Conservation (phyloP, 1,284 basidiomycete genomes). For the Melampsora medusae region DNA sequence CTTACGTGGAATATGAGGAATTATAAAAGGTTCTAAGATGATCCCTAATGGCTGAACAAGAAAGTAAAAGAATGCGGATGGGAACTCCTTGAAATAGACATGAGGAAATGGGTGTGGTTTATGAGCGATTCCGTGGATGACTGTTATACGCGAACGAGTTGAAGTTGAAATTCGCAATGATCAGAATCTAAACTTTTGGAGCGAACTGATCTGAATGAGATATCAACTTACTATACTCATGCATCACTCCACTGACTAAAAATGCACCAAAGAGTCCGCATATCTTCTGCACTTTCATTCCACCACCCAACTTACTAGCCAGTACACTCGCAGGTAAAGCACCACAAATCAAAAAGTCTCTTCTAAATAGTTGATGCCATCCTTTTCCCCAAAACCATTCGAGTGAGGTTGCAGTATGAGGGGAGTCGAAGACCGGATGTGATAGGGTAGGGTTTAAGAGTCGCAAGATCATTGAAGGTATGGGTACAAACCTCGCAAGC, state of each 20-base stretch:
- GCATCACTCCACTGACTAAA: slow-evolving; percentile 36
- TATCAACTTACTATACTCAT: slow-evolving; percentile 10
- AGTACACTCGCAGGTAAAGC: slow-evolving; percentile 24
- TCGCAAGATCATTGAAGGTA: slow-evolving; percentile 14
- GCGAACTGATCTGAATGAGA: not conserved
- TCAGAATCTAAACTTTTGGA: not conserved
- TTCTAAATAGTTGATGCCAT: slow-evolving; percentile 57
- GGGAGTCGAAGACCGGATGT: slow-evolving; percentile 56
- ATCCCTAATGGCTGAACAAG: slow-evolving; percentile 40
- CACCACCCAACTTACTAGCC: slow-evolving; percentile 17
- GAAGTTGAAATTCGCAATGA: not conserved
- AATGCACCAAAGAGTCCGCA: slow-evolving; percentile 33
- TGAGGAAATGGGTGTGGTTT: slow-evolving; percentile 14
- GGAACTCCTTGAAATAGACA: slow-evolving; percentile 13
- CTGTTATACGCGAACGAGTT: not conserved
- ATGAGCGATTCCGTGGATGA: slow-evolving; percentile 15
- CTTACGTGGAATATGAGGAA: slow-evolving; percentile 16
- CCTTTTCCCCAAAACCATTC: slow-evolving; percentile 60
- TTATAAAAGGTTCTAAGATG: slow-evolving; percentile 36
- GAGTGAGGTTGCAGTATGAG: slow-evolving; percentile 61
- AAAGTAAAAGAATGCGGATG: slow-evolving; percentile 31
- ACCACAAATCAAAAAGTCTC: slow-evolving; percentile 23
- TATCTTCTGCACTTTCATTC: slow-evolving; percentile 23
- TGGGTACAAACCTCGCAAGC: not conserved
- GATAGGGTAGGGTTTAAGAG: slow-evolving; percentile 12